Percentiles rank a stretch among this genome's conserved stretches.
phyloP scores from a whole-genome alignment of 73 alveolate genomes.

The Loxodes magnus region DNA sequence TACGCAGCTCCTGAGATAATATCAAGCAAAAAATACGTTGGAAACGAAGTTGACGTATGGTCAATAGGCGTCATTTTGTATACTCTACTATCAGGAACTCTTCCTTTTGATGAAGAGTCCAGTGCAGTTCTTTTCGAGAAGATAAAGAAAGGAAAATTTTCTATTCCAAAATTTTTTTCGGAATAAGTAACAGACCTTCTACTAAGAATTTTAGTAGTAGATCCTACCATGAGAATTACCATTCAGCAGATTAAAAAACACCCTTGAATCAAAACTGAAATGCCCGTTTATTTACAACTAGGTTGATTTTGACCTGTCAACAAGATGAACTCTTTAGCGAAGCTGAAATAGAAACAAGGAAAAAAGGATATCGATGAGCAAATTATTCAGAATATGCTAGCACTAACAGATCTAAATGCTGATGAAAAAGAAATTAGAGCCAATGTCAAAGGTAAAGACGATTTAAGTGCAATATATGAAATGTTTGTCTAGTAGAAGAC shows the following conservation, averaged over 20 bases:
- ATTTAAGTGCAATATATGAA: too few relatives aligned
- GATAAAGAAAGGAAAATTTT: slow-evolving; percentile 43
- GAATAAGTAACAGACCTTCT: slow-evolving; percentile 35
- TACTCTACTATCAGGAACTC: slow-evolving; percentile 68
- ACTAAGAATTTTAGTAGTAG: slow-evolving; percentile 25
- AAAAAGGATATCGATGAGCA: too few relatives aligned
- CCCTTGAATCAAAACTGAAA: slow-evolving; percentile 26
- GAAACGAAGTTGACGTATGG: slow-evolving; percentile 79
- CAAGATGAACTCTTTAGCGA: too few relatives aligned
- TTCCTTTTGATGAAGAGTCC: slow-evolving; percentile 78
- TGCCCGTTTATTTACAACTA: too few relatives aligned
- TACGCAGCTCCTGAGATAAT: slow-evolving; percentile 94
- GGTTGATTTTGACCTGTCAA: too few relatives aligned
- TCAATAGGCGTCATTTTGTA: slow-evolving; percentile 70
- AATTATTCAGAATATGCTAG: too few relatives aligned
- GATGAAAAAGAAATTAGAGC: too few relatives aligned
- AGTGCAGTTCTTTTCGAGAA: slow-evolving; percentile 52
- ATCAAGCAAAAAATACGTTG: slow-evolving; percentile 63
- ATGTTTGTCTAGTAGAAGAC: too few relatives aligned
- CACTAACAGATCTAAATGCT: too few relatives aligned
- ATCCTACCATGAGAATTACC: slow-evolving; percentile 40
- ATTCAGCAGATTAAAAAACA: slow-evolving; percentile 25
- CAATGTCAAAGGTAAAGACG: too few relatives aligned
- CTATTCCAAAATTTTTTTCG: slow-evolving; percentile 20
- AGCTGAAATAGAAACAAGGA: too few relatives aligned